Percentiles rank a stretch among this genome's conserved stretches.
These are phyloP conservation scores for Colletotrichum ledebouriae DNA, from an alignment of 2,329 filamentous ascomycete genomes.

Conservation along the genomic window DNA sequence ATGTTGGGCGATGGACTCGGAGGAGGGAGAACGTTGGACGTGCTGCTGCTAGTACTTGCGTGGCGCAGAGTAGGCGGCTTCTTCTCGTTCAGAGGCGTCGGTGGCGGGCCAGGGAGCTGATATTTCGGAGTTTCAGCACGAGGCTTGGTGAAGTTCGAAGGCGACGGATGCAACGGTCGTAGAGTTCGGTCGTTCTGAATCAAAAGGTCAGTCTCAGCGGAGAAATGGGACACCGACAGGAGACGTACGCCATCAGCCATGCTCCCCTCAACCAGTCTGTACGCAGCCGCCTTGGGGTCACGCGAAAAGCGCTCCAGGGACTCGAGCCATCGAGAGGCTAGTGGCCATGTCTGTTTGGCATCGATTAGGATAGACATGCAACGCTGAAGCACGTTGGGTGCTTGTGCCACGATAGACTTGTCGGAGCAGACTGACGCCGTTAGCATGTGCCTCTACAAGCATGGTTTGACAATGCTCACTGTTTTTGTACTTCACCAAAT, in stretches of 20 bases:
- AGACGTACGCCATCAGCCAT: slow-evolving; percentile 61
- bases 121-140: slow-evolving; percentile 41
- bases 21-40: slow-evolving; percentile 45
- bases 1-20: slow-evolving; percentile 32
- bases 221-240: fast-evolving
- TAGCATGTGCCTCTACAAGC: neutral
- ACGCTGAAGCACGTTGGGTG: slow-evolving; percentile 61
- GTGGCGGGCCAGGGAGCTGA: slow-evolving; percentile 30
- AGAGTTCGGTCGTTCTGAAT: slow-evolving; percentile 50
- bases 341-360: slow-evolving; percentile 65
- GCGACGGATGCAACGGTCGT: slow-evolving; percentile 42
- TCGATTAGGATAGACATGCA: slow-evolving; percentile 61
- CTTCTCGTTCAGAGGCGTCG: slow-evolving; percentile 33
- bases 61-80: slow-evolving; percentile 25
- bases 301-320: slow-evolving; percentile 62
- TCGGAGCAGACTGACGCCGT: slow-evolving; percentile 58
- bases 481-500: slow-evolving; percentile 64
- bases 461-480: slow-evolving; percentile 52
- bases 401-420: slow-evolving; percentile 53
- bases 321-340: slow-evolving; percentile 66
- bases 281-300: slow-evolving; percentile 56
- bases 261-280: slow-evolving; percentile 57
- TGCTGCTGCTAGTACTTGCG: slow-evolving; percentile 35
- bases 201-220: neutral
- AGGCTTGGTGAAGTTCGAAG: slow-evolving; percentile 44